Base-by-base conservation (phyloP, 805 yeast species). In the Yamadazyma scolyti region DNA sequence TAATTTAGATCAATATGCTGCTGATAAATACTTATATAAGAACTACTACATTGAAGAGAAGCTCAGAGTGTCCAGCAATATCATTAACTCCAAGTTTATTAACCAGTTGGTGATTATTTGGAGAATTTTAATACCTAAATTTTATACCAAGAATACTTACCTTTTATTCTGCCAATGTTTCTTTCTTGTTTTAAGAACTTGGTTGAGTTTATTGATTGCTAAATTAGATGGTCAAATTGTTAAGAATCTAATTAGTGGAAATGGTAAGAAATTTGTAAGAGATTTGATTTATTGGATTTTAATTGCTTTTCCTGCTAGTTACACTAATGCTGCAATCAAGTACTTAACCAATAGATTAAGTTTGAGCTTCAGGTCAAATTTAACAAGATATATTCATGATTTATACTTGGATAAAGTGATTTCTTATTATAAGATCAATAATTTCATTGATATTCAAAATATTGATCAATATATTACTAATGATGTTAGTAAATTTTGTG, bases 211-310 rank as follows among this genome's bases (percentile, higher is more conserved):
- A 34, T 61, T 88, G 36, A 87, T 89, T 19, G 94, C 97, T 4
- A 81, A 82, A 51, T 66, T 89, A 30, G 97, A 89, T 55, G 97
- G 96, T 47, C 90, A 84, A 54, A 82, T 89, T 30, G 96, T 88
- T 26, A 81, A 84, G 53, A 90, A 88, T 55, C 74, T 89, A 50
- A 86, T 89, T 44, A 80, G 87, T 11, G 87, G 88, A 11, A 77
- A 81, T 42, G 86, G 88, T 12, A 72, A 65, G 43, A 79, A 80
- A 31, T 89, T 89, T 46, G 54, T 78, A 23, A 66, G 84, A 37
- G 96, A 89, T 53, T 65, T 89, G 54, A 71, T 77, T 7, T 82
- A 83, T 55, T 89, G 97, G 97, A 75, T 89, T 36, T 58, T 84
- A 37, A 79, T 89, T 50, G 96, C 96, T 1, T 77, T 89, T 40